These are phyloP conservation scores for Fusarium brevicatenulatum DNA, from an alignment of 2,329 filamentous ascomycete species.

Conservation along the genomic window DNA sequence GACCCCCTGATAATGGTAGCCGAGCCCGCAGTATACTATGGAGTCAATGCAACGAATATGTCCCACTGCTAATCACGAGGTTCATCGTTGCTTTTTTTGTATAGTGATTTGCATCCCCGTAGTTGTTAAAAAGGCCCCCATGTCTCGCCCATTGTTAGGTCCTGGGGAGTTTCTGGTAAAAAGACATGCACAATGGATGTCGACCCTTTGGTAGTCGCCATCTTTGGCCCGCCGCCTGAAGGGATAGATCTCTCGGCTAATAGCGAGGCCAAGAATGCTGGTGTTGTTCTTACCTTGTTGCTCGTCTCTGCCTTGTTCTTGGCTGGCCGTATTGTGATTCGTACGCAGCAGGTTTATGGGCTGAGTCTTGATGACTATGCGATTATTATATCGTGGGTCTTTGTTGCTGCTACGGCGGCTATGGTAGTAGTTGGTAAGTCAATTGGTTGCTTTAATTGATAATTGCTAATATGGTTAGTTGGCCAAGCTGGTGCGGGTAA, in stretches of 20 bases:
- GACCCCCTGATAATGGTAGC: background rate
- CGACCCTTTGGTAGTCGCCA: conserved; percentile 2
- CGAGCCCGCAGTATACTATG: conserved; percentile 8
- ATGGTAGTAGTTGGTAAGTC: conserved; percentile 16
- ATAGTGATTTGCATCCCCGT: background rate
- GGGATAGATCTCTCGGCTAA: conserved; percentile 6
- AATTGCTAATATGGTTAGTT: background rate
- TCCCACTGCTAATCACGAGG: conserved; percentile 1
- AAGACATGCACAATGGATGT: too few relatives aligned
- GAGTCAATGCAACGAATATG: conserved; percentile 1
- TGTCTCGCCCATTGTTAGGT: background rate
- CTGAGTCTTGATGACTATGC: conserved; percentile 15
- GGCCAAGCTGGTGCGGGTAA: conserved; percentile 11
- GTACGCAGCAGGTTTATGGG: conserved; percentile 4
- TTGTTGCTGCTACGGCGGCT: background rate
- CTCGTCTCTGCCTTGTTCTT: conserved; percentile 8
- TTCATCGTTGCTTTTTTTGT: background rate
- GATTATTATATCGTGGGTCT: conserved; percentile 10
- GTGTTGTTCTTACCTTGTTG: conserved; percentile 4
- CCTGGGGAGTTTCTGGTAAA: too few relatives aligned
- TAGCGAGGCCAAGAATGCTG: conserved; percentile 4
- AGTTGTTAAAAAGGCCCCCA: background rate
- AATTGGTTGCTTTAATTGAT: fast-evolving
- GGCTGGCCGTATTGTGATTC: background rate
- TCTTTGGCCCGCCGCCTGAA: conserved; percentile 6